A percentile compares a stretch with the other conserved stretches of the same genome.
These are phyloP conservation scores for Myochromella boudieri DNA, from an alignment of 768 basidiomycete genomes.

Conservation along the genomic window DNA sequence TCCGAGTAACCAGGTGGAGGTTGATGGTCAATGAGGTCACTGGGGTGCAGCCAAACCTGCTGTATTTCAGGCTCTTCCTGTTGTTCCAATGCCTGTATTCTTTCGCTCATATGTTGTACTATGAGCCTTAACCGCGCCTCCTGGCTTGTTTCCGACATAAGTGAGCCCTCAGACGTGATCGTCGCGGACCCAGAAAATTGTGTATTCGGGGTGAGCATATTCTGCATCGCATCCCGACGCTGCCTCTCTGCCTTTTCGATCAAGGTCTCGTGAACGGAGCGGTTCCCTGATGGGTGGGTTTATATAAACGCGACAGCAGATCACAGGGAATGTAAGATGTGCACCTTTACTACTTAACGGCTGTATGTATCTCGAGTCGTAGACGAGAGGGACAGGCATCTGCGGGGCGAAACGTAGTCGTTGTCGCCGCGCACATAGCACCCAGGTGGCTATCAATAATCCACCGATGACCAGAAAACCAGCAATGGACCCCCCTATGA, in stretches of 20 bases:
- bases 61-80: too few relatives aligned
- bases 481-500: conserved; percentile 2
- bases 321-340: neutral
- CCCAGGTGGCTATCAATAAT: neutral
- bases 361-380: neutral
- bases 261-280: neutral
- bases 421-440: neutral
- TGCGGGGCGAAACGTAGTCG: neutral
- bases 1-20: conserved; percentile 2
- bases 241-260: neutral
- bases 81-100: neutral
- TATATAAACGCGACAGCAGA: too few relatives aligned
- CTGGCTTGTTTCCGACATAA: neutral
- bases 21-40: neutral
- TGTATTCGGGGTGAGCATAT: neutral
- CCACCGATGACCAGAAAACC: neutral
- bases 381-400: neutral
- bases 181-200: neutral
- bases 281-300: neutral
- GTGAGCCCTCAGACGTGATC: too few relatives aligned
- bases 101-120: conserved; percentile 6
- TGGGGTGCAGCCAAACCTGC: too few relatives aligned
- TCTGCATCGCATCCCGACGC: neutral
- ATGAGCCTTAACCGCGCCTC: neutral
- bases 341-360: neutral